Base-by-base conservation (phyloP, 1,284 basidiomycete species). In the Entoloma clypeatum region DNA sequence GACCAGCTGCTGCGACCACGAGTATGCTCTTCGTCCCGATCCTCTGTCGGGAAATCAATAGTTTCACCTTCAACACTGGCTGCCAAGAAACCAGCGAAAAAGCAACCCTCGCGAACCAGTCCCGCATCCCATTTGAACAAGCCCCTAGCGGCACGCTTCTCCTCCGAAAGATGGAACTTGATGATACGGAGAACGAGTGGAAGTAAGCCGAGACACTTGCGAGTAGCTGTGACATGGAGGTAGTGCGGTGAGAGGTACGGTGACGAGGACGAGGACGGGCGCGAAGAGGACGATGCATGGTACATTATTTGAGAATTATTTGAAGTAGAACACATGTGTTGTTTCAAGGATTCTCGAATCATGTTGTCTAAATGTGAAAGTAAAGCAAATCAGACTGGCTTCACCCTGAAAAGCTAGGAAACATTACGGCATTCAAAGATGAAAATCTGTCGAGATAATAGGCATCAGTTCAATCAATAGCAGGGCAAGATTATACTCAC, bases 121-220 rank as follows among this genome's bases (percentile, higher is more conserved):
- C 84, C 82, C 1, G 87, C 77, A 56, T 93, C 91, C 70, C 83
- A 92, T 50, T 75, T 75, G 57, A 93, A 91, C 51, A 92, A 77
- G 21, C 54, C 51, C 24, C 58, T 48, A 19, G 30, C 18, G 28
- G 35, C 40, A 13, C 53, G 49, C 29, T 56, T 50, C 23, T 39
- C 71, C 50, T 45, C 66, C 52, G 58, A 67, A 13, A 83, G 61
- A 54, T 84, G 79, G 14, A 68, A 69, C 47, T 77, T 75, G 39
- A 90, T 65, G 51, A 85, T 77, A 36, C 66, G 59, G 30, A 86
- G 70, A 13, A 91, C 74, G 21, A 72, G 67, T 5, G 76, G 77
- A 19, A 82, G 68, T 16, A 71, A 62, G 17, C 60, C 58, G n/a
- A 67, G 59, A 50, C 79, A 81, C 50, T 68, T 71, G 11, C 68